Percentiles rank a stretch among this genome's conserved stretches.
phyloP scores from a whole-genome alignment of 1,139 yeast species.

The Kodamaea anthophila region DNA sequence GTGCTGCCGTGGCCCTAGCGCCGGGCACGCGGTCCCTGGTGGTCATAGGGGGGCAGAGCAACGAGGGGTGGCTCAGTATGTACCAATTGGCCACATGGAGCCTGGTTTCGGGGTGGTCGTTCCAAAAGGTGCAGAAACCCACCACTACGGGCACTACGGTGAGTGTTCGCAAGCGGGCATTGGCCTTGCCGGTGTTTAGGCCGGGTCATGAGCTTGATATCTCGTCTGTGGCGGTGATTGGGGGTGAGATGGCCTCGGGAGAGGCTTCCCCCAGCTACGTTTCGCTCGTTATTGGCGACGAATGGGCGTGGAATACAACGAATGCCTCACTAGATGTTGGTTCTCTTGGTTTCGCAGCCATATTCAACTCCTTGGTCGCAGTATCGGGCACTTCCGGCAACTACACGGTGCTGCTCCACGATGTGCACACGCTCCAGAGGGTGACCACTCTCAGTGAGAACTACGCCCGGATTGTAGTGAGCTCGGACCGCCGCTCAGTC shows the following conservation, averaged over 20 bases:
- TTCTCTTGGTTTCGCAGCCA: constrained; percentile 38
- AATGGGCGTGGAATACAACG: constrained; percentile 40
- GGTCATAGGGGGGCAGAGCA: constrained; percentile 50
- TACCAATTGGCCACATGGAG: constrained; percentile 58
- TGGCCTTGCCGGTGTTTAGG: constrained; percentile 41
- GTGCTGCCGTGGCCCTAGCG: constrained; percentile 39
- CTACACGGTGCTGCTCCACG: no score
- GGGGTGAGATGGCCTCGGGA: constrained; percentile 27
- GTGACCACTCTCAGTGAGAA: constrained; percentile 17
- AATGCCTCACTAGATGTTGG: constrained; percentile 14
- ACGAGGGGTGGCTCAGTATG: constrained; percentile 54
- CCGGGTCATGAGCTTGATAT: constrained; percentile 20
- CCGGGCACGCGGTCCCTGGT: constrained; percentile 36
- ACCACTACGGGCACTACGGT: constrained; percentile 20
- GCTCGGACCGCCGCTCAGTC: constrained; percentile 7
- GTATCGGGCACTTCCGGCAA: no score
- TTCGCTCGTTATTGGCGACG: constrained; percentile 25
- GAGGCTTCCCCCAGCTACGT: constrained; percentile 37
- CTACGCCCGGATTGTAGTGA: constrained; percentile 5
- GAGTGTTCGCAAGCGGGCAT: constrained; percentile 42
- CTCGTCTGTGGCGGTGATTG: constrained; percentile 28
- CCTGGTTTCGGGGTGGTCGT: constrained; percentile 54
- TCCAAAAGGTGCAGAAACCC: constrained; percentile 23
- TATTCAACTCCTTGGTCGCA: constrained; percentile 37
- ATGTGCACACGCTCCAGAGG: constrained; percentile 17